Conservation (phyloP, 192 early-diverging fungal genomes). For the Backusella parvicylindrica region DNA sequence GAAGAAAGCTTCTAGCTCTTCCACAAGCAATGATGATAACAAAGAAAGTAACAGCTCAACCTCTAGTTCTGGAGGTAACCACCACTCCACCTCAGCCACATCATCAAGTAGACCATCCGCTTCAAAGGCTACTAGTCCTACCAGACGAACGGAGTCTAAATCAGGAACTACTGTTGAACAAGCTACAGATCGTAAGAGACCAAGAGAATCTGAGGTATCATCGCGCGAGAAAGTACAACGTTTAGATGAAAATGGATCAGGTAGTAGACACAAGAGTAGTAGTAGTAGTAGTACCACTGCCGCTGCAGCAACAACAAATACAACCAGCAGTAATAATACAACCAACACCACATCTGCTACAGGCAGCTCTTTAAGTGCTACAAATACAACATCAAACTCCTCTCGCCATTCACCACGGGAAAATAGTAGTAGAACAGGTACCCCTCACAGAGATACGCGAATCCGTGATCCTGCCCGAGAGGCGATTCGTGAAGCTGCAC, state of each 20-base stretch:
- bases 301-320: neutral
- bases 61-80: neutral
- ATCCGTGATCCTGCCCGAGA: slow-evolving; percentile 16
- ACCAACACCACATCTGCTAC: neutral
- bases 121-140: neutral
- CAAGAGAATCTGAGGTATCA: neutral
- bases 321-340: neutral
- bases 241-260: neutral
- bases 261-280: neutral
- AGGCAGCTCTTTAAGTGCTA: neutral
- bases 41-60: neutral
- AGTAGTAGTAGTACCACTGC: neutral
- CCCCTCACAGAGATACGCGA: slow-evolving; percentile 5
- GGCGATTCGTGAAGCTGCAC: slow-evolving; percentile 18
- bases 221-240: neutral
- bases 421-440: neutral
- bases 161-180: neutral
- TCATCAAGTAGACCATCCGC: neutral
- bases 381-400: neutral
- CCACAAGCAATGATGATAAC: neutral
- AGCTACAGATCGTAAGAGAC: neutral
- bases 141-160: neutral
- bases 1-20: neutral
- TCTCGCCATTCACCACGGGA: neutral
- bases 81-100: neutral